Conservation (phyloP, 2,329 filamentous ascomycete genomes). For the Metarhizium sp. region DNA sequence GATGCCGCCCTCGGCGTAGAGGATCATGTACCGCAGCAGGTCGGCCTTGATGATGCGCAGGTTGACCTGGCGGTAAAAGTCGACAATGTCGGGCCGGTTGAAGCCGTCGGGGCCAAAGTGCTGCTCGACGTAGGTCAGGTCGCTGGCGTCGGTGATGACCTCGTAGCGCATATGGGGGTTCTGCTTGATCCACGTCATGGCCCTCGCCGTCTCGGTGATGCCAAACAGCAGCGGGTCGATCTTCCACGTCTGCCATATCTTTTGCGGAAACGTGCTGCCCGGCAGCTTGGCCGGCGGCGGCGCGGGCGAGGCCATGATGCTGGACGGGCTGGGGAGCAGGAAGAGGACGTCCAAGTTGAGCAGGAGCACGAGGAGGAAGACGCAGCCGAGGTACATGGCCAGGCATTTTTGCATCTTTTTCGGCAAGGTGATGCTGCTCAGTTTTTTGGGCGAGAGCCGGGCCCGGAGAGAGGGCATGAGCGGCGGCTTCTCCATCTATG, state of each 20-base stretch:
- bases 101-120: constrained; percentile 57
- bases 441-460: constrained; percentile 13
- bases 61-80: constrained; percentile 49
- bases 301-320: constrained; percentile 11
- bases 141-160: constrained; percentile 60
- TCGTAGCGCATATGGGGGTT: constrained; percentile 61
- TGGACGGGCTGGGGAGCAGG: neutral
- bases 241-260: constrained; percentile 75
- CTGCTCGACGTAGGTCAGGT: constrained; percentile 56
- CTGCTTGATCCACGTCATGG: constrained; percentile 55
- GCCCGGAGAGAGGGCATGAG: constrained; percentile 15
- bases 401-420: constrained; percentile 38
- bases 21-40: constrained; percentile 59
- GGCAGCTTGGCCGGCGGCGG: constrained; percentile 9
- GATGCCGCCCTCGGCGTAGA: constrained; percentile 69
- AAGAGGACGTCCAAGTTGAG: constrained; percentile 28
- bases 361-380: constrained; percentile 36
- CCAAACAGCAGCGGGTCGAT: constrained; percentile 58
- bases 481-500: constrained; percentile 14
- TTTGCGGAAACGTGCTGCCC: constrained; percentile 44
- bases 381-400: constrained; percentile 33
- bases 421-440: constrained; percentile 29
- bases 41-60: constrained; percentile 57
- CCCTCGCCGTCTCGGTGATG: constrained; percentile 48
- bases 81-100: constrained; percentile 57